Conservation (phyloP, 345 rosid genomes). For the Lenwebbia sp. region DNA sequence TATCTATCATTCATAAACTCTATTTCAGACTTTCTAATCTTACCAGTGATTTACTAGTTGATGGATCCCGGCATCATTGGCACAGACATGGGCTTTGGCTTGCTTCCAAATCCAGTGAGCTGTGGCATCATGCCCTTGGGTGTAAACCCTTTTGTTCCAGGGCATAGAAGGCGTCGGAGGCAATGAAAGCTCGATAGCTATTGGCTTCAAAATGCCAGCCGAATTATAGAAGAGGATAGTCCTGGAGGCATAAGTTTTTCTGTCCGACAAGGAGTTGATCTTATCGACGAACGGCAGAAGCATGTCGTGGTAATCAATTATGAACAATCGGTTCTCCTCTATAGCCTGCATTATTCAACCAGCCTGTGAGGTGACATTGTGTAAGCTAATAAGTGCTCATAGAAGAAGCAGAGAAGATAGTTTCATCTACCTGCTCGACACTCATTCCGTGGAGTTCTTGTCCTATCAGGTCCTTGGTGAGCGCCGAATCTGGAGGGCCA, state of each 20-base stretch:
- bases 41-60: slow-evolving; percentile 97
- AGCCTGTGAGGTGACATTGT: neutral
- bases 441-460: slow-evolving; percentile 61
- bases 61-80: slow-evolving; percentile 84
- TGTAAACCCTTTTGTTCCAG: slow-evolving; percentile 42
- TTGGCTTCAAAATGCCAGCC: slow-evolving; percentile 40
- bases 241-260: slow-evolving; percentile 81
- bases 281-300: slow-evolving; percentile 62
- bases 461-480: slow-evolving; percentile 67
- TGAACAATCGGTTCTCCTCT: slow-evolving; percentile 72
- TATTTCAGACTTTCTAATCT: neutral
- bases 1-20: neutral
- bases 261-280: slow-evolving; percentile 64
- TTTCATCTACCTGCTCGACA: slow-evolving; percentile 45
- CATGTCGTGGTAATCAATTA: slow-evolving; percentile 80
- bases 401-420: neutral
- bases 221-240: slow-evolving; percentile 50
- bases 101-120: slow-evolving; percentile 89
- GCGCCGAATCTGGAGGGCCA: slow-evolving; percentile 80
- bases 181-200: slow-evolving; percentile 82
- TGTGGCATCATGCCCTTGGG: slow-evolving; percentile 80
- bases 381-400: neutral
- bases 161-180: slow-evolving; percentile 47
- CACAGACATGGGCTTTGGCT: slow-evolving; percentile 91
- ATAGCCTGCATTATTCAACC: slow-evolving; percentile 48